phyloP scores from a whole-genome alignment of 768 basidiomycete species.

The Kwoniella mangroviensis region DNA sequence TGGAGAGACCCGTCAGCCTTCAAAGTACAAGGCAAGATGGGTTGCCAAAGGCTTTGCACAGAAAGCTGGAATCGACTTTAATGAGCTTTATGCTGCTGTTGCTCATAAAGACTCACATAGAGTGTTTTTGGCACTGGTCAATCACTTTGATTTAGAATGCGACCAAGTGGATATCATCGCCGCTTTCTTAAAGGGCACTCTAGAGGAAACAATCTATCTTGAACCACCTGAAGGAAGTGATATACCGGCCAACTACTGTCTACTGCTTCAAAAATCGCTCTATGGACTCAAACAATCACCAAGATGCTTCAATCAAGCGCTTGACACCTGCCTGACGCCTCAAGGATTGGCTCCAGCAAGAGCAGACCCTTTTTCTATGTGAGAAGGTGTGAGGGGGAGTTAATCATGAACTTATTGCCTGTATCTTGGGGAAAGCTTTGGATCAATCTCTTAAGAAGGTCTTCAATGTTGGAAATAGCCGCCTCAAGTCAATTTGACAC shows the following conservation, averaged over 20 bases:
- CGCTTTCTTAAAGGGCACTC: constrained; percentile 30
- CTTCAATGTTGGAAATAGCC: too few species aligned
- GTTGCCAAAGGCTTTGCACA: constrained; percentile 32
- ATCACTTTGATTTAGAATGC: constrained; percentile 22
- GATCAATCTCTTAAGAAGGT: constrained; percentile 10
- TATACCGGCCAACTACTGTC: neutral
- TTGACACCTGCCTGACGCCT: constrained; percentile 25
- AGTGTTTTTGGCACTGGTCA: constrained; percentile 26
- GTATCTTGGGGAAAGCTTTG: constrained; percentile 12
- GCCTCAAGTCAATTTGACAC: too few species aligned
- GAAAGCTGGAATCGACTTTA: constrained; percentile 23
- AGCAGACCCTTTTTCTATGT: constrained; percentile 14
- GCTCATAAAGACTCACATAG: constrained; percentile 21
- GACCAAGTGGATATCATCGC: constrained; percentile 29
- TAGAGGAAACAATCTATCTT: constrained; percentile 21
- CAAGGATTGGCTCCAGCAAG: constrained; percentile 18
- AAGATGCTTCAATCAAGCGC: constrained; percentile 26
- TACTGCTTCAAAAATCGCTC: constrained; percentile 21
- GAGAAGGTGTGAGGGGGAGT: constrained; percentile 3
- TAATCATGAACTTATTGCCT: constrained; percentile 21
- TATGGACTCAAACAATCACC: constrained; percentile 32
- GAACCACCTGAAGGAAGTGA: constrained; percentile 20
- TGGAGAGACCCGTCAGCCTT: constrained; percentile 42
- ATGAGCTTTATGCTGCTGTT: constrained; percentile 32
- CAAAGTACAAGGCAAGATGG: constrained; percentile 33